phyloP scores from a whole-genome alignment of 1,284 basidiomycete genomes.

The Tilletia horrida region DNA sequence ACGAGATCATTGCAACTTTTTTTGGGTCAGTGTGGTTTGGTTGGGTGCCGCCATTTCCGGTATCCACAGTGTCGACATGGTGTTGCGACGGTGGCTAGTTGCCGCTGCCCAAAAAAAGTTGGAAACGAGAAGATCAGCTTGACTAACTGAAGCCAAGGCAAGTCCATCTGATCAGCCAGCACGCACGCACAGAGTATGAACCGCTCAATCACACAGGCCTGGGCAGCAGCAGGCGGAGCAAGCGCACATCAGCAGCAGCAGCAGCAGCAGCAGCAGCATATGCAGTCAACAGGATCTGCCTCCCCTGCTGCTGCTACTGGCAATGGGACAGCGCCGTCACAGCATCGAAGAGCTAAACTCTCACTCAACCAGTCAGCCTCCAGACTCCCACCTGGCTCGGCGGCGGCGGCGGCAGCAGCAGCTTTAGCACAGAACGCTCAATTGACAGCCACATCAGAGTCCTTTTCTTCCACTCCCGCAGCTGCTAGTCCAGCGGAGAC shows the following conservation, averaged over 20 bases:
- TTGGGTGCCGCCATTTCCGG: not conserved
- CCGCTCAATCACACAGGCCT: constrained; percentile 45
- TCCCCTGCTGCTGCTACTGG: no score
- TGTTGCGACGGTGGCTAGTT: no score
- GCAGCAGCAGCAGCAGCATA: constrained; percentile 18
- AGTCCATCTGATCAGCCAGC: not conserved
- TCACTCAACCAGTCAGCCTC: no score
- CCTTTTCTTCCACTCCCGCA: not conserved
- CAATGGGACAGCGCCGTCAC: no score
- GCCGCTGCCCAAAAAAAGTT: no score
- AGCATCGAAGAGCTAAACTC: no score
- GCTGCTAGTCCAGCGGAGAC: not conserved
- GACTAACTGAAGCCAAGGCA: no score
- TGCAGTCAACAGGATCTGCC: constrained; percentile 8
- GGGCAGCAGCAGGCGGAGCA: constrained; percentile 39
- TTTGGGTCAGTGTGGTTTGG: not conserved
- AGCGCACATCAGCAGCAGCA: constrained; percentile 11
- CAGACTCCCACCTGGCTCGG: constrained; percentile 20
- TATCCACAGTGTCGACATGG: not conserved
- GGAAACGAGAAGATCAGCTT: no score
- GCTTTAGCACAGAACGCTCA: not conserved
- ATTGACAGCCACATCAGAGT: not conserved
- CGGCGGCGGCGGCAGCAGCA: constrained; percentile 10
- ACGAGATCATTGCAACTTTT: not conserved
- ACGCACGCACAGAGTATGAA: constrained; percentile 36